Conservation (phyloP, 2,329 filamentous ascomycete species). For the Alternaria consortialis region DNA sequence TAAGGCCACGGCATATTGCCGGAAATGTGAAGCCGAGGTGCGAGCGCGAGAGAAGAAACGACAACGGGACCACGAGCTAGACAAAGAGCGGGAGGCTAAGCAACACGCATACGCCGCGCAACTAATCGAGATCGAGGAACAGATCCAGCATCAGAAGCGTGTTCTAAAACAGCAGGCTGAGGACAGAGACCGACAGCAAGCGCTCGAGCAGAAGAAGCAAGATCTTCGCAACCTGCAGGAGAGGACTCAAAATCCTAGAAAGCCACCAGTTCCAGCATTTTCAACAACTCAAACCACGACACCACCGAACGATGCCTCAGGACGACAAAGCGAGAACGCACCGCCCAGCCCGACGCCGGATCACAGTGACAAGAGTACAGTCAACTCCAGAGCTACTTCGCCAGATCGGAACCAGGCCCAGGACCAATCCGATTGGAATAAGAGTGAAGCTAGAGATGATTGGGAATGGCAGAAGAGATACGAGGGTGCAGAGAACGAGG, state of each 20-base stretch:
- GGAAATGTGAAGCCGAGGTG: conserved; percentile 62
- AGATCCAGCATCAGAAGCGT: conserved; percentile 61
- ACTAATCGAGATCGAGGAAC: conserved; percentile 63
- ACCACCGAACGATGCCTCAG: not conserved
- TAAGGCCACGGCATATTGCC: conserved; percentile 54
- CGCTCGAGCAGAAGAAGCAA: conserved; percentile 57
- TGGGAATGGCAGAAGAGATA: conserved; percentile 69
- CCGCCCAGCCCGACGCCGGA: not conserved
- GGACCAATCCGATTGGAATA: conserved; percentile 18
- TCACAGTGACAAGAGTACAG: not conserved
- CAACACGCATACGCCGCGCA: conserved; percentile 58
- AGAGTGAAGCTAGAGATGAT: conserved; percentile 55
- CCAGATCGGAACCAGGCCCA: conserved; percentile 3
- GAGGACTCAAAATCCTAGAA: conserved; percentile 9
- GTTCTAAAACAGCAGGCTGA: conserved; percentile 56
- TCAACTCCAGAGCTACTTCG: not conserved
- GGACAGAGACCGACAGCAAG: conserved; percentile 55
- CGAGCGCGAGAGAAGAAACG: conserved; percentile 55
- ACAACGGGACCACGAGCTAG: conserved; percentile 61
- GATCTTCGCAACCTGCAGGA: conserved; percentile 57
- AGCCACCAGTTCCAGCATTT: conserved; percentile 1
- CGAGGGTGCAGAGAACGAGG: conserved; percentile 61
- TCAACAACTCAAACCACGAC: conserved; percentile 1
- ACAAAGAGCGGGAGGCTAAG: conserved; percentile 57
- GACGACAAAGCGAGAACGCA: not conserved